Evolutionary conservation across 2,329 filamentous ascomycete species (phyloP), one percentile per base, ranked within the genome.

Genomic region (Apiospora malaysiana): DNA sequence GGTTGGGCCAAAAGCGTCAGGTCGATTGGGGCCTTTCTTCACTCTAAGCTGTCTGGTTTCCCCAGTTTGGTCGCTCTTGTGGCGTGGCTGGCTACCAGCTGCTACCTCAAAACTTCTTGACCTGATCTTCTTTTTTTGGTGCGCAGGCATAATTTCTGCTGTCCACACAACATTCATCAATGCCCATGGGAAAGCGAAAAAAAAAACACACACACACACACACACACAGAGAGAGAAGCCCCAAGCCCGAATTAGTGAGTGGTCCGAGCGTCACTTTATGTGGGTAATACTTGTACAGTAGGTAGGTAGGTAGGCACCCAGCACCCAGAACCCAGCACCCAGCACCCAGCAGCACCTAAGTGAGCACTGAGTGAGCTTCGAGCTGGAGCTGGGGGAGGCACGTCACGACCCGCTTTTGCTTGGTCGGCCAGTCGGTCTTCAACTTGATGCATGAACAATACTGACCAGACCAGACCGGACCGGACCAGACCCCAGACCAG

Each of bases 161-260:
- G 66, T 68, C 66, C 66, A 68, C 66, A 68, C 66, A 68, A 68
- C 43, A 47, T 37, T 47, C 66, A 68, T 47, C 66, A 68, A 68
- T 68, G 66, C 43, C 56, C 21, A 63, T 63, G 56, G 32, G 56
- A 63, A 63, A 63, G 56, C 56, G 27, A 40, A 68, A 45, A 68
- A 68, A 68, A 37, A n/a, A n/a, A n/a, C n/a, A n/a, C n/a, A n/a
- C n/a, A n/a, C n/a, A n/a, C n/a, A n/a, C n/a, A n/a, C n/a, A n/a
- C n/a, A n/a, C n/a, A n/a, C n/a, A n/a, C n/a, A n/a, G n/a, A n/a
- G n/a, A n/a, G 3, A 32, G 32, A 68, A 46, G 43, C 43, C 66
- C 66, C 66, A 47, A 68, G 43, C 27, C 18, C 56, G 18, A 63
- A 63, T 32, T 40, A 63, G 56, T 21, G 32, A 12, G 56, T 63